A percentile compares a stretch with the other conserved stretches of the same genome.
Evolutionary conservation across 2,329 filamentous ascomycete species (phyloP).

Genomic region (Dactylonectria macrodidyma): DNA sequence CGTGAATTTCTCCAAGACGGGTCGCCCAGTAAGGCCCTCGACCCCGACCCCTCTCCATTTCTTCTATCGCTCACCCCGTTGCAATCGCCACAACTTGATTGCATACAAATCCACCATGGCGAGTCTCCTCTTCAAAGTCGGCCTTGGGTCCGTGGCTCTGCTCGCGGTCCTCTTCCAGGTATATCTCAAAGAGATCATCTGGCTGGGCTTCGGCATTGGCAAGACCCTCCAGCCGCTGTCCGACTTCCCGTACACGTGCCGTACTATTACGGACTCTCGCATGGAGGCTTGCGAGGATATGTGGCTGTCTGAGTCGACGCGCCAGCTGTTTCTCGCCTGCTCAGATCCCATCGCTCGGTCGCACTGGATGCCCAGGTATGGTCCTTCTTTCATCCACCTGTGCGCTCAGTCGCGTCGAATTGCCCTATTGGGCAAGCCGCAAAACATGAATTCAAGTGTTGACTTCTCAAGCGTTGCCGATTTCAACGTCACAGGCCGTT

Average conservation of each 20-base stretch:
- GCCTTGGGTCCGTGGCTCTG: conserved; percentile 25
- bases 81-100: neutral
- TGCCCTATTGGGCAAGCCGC: no score
- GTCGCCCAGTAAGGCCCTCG: no score
- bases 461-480: conserved; percentile 29
- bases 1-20: no score
- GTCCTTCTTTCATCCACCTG: accelerated
- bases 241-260: conserved; percentile 46
- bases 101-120: conserved; percentile 25
- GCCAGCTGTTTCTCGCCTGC: conserved; percentile 45
- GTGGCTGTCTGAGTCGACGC: conserved; percentile 43
- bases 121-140: conserved; percentile 23
- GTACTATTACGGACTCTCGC: conserved; percentile 33
- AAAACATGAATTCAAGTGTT: neutral
- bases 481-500: conserved; percentile 49
- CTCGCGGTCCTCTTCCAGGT: conserved; percentile 44
- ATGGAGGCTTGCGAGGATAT: conserved; percentile 48
- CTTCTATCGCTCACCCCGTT: neutral
- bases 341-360: conserved; percentile 37
- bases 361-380: conserved; percentile 43
- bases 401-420: neutral
- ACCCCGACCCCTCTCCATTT: neutral
- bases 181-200: conserved; percentile 41
- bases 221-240: conserved; percentile 37
- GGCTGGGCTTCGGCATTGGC: conserved; percentile 42